Evolutionary conservation across 2,329 filamentous ascomycete genomes (phyloP), one percentile per base, ranked within the genome.

Genomic region (Plectosphaerella sp.): DNA sequence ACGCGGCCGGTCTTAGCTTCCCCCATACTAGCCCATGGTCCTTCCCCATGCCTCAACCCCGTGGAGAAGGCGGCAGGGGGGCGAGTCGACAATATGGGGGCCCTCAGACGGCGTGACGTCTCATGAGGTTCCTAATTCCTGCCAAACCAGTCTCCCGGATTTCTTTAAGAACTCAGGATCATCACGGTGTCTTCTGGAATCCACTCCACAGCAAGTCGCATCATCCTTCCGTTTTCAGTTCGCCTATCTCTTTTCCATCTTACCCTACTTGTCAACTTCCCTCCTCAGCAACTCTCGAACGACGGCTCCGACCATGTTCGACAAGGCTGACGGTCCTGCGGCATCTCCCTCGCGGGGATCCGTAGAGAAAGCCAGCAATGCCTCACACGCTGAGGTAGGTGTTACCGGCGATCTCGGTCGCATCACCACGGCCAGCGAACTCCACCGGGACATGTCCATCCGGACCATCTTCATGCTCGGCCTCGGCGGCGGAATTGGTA

Each of bases 361-460:
- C 10, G 24, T 28, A 20, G 43, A 46, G 43, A 46, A 46, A 22
- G 4, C 43, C 20, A 28, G 43, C 24, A 25, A n/a, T 14, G 43
- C 43, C 43, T 46, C 43, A n/a, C 43, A 46, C 20, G 24, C 22
- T 25, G 48, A 42, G 5, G 47, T 41, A n/a, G 22, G 18, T 7
- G 24, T 37, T n/a, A 47, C 35, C 39, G 28, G 22, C 35, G 43
- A 47, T 5, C 49, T 49, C 11, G n/a, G 22, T 28, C 47, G 33
- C 11, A 35, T 39, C 28, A 35, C 28, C 33, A 51, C 50, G n/a
- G 45, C 45, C 36, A 39, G 50, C 7, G 50, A 52, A 16, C 50
- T 52, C 9, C 50, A 52, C 20, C 50, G 50, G 4, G 50, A 52
- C 5, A 52, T 52, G 45, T 48, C 50, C 45, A 52, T 52, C 22